Base-by-base conservation (phyloP, 2,329 filamentous ascomycete genomes). In the Fusarium burgessii region DNA sequence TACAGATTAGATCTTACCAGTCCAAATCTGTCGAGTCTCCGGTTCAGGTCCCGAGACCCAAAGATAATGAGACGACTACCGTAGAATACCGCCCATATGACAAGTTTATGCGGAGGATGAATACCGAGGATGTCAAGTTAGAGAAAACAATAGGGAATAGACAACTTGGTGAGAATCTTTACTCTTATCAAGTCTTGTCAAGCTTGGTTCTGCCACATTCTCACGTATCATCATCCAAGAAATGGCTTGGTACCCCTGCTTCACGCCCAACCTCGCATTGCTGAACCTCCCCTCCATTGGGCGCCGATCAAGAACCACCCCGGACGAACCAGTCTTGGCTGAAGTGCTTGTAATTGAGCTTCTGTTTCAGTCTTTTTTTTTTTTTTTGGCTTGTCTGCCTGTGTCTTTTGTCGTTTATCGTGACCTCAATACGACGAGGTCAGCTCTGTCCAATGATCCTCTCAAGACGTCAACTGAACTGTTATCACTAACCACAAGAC, bases 271-370 rank as follows among this genome's bases (percentile, higher is more conserved):
- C 69, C 66, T 71, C 68, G 46, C 49, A 69, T 57, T 63, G 50
- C 65, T 60, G 63, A 66, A 54, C 57, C 60, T 62, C 63, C 64
- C 59, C 55, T 72, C 64, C 45, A 72, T 72, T 71, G 69, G 69
- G 69, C 69, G 64, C 68, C 51, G 69, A 71, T 71, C 64, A 54
- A 66, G 62, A 59, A 70, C 52, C 23, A 55, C 68, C 68, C 68
- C 51, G 23, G 68, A 57, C 58, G 57, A 66, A 58, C 64, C 42
- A 56, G 65, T 65, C 68, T 68, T 58, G 63, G 65, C 49, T 50
- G 25, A 25, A n/a, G 54, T 68, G 65, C 59, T 60, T 71, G 54
- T 65, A 68, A 65, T 71, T 40, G 62, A 68, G 63, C 50, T 71
- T 49, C 45, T 46, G 33, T 38, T 47, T 55, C 55, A 47, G 46